Conservation (phyloP, 768 basidiomycete genomes). For the Tulasnella sp. region DNA sequence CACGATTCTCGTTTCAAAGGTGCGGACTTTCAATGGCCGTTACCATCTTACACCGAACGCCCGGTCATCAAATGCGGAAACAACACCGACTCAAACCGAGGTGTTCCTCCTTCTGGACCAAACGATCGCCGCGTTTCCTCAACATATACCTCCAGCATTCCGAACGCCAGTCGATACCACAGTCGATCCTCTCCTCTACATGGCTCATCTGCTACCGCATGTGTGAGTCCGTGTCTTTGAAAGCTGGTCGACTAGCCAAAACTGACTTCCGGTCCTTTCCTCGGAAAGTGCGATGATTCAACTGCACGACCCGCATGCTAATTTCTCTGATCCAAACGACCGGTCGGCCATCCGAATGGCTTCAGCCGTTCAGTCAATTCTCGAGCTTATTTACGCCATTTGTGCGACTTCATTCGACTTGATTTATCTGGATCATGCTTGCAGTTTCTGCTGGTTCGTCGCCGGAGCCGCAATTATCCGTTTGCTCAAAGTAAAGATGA, state of each 20-base stretch:
- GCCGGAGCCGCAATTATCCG: conserved; percentile 58
- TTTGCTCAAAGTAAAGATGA: conserved; percentile 56
- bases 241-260: not conserved
- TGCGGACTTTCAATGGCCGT: conserved; percentile 8
- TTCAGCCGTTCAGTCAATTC: conserved; percentile 53
- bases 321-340: conserved; percentile 50
- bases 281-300: conserved; percentile 52
- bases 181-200: conserved; percentile 3
- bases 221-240: not conserved
- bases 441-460: conserved; percentile 60
- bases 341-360: conserved; percentile 62
- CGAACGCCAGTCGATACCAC: not conserved
- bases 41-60: not conserved
- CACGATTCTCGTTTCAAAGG: conserved; percentile 50
- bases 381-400: conserved; percentile 58
- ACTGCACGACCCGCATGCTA: conserved; percentile 70
- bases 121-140: not conserved
- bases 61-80: conserved; percentile 26
- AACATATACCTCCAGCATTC: conserved; percentile 9
- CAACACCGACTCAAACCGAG: not conserved
- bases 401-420: conserved; percentile 65
- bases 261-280: not conserved
- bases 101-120: conserved; percentile 8
- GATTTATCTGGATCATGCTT: conserved; percentile 57
- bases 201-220: conserved; percentile 8